A percentile compares a stretch with the other conserved stretches of the same genome.
Evolutionary conservation across 352 stramenopile species (phyloP).

Genomic region (Phytophthora fragariaefolia): DNA sequence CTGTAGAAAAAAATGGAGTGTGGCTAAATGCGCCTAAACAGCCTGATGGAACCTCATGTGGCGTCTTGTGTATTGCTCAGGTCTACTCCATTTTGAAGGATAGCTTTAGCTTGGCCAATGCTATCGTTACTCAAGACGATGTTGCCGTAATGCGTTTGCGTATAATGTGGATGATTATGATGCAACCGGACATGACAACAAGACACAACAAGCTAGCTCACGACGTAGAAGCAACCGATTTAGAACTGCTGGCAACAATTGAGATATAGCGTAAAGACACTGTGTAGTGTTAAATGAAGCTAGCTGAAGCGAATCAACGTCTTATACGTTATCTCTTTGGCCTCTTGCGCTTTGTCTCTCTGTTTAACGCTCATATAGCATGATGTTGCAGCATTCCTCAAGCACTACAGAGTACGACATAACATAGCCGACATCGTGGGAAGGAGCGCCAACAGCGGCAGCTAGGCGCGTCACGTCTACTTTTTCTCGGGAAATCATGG

Average conservation of each 20-base stretch:
- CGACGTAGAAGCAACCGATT: neutral
- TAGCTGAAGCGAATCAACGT: too few relatives aligned
- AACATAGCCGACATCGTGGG: slow-evolving; percentile 4
- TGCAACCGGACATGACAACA: slow-evolving; percentile 10
- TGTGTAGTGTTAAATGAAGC: too few relatives aligned
- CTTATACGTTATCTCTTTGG: neutral
- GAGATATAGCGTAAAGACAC: neutral
- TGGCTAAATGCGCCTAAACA: slow-evolving; percentile 1
- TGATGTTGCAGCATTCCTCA: slow-evolving; percentile 11
- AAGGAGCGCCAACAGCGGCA: neutral
- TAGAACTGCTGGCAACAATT: slow-evolving; percentile 8
- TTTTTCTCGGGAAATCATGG: neutral
- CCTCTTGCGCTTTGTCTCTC: neutral
- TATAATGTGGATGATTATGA: slow-evolving; percentile 8
- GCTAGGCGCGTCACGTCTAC: neutral
- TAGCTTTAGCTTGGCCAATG: neutral
- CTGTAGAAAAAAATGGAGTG: neutral
- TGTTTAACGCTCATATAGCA: slow-evolving; percentile 3
- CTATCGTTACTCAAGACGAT: neutral
- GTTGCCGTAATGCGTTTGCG: slow-evolving; percentile 9
- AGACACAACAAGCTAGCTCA: neutral
- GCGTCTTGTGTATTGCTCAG: slow-evolving; percentile 5
- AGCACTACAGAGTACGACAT: neutral
- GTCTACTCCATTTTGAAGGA: slow-evolving; percentile 1
- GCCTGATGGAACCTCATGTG: slow-evolving; percentile 11